Evolutionary conservation across 257 asterid genomes (phyloP).

Genomic region (Thymus quinquecostatus): DNA sequence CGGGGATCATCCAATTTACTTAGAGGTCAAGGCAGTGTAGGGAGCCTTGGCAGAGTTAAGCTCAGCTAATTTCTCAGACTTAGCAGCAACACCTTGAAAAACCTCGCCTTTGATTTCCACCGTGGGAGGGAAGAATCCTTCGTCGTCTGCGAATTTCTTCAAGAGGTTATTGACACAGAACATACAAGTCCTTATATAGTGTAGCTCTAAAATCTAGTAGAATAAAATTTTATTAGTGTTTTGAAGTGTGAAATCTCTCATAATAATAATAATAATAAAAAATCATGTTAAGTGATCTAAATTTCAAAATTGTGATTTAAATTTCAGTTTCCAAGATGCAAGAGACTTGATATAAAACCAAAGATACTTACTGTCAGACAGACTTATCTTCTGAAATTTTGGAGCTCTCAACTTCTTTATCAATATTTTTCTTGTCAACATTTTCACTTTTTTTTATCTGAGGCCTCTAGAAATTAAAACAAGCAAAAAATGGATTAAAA

Average conservation of each 20-base stretch:
- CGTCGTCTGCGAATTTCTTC: slow-evolving; percentile 36
- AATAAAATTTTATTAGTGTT: neutral
- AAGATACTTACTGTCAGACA: slow-evolving; percentile 24
- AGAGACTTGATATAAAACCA: neutral
- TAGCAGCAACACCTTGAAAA: slow-evolving; percentile 44
- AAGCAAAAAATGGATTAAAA: neutral
- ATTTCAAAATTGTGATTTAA: neutral
- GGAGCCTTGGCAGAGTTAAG: slow-evolving; percentile 59
- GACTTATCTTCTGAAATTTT: slow-evolving; percentile 16
- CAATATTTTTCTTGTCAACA: slow-evolving; percentile 12
- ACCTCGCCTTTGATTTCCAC: slow-evolving; percentile 51
- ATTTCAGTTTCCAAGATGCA: neutral
- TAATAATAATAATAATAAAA: neutral
- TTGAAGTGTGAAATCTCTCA: too few relatives aligned
- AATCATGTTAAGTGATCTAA: neutral
- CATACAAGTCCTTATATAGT: neutral
- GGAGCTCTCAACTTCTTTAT: slow-evolving; percentile 28
- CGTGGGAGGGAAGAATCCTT: slow-evolving; percentile 39
- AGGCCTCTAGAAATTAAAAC: neutral
- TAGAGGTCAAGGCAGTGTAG: slow-evolving; percentile 20
- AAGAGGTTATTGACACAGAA: slow-evolving; percentile 39
- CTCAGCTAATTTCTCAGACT: slow-evolving; percentile 53
- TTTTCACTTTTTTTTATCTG: slow-evolving; percentile 12
- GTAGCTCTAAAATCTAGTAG: neutral
- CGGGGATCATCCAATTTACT: too few relatives aligned